phyloP scores from a whole-genome alignment of 106 monocot genomes.

The Iris macrosiphon region DNA sequence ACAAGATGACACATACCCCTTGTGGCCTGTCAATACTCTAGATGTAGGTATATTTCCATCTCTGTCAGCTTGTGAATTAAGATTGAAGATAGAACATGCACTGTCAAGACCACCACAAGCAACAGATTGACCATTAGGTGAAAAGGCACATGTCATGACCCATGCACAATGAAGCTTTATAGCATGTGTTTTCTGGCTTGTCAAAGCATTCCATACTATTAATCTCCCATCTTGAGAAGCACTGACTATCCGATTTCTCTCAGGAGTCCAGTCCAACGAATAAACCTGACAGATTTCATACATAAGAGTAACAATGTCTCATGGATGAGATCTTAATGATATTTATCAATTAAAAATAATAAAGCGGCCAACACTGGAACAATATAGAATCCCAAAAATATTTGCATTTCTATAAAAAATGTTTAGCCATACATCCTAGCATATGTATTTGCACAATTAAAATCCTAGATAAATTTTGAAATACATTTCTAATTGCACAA shows the following conservation, averaged over 20 bases:
- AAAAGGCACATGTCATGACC: slow-evolving; percentile 89
- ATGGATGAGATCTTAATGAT: no score
- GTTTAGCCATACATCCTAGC: no score
- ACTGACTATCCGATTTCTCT: slow-evolving; percentile 85
- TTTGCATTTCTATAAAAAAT: no score
- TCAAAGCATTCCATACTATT: slow-evolving; percentile 92
- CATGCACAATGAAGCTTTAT: slow-evolving; percentile 82
- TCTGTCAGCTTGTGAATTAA: slow-evolving; percentile 58
- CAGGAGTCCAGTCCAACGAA: slow-evolving; percentile 78
- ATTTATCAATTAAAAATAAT: no score
- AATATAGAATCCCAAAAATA: no score
- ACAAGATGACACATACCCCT: slow-evolving; percentile 86
- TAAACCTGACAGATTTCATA: no score
- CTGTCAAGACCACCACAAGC: slow-evolving; percentile 89
- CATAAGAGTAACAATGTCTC: no score
- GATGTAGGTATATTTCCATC: slow-evolving; percentile 76
- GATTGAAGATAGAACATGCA: slow-evolving; percentile 80
- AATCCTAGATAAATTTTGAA: no score
- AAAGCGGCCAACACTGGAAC: no score
- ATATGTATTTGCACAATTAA: no score
- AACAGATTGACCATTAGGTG: slow-evolving; percentile 75
- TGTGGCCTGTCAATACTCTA: slow-evolving; percentile 74
- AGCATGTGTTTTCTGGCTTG: slow-evolving; percentile 91
- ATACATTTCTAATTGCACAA: no score
- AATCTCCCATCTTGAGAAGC: slow-evolving; percentile 85